Conservation (phyloP, 331 rosid genomes). For the Quercus tomentella region DNA sequence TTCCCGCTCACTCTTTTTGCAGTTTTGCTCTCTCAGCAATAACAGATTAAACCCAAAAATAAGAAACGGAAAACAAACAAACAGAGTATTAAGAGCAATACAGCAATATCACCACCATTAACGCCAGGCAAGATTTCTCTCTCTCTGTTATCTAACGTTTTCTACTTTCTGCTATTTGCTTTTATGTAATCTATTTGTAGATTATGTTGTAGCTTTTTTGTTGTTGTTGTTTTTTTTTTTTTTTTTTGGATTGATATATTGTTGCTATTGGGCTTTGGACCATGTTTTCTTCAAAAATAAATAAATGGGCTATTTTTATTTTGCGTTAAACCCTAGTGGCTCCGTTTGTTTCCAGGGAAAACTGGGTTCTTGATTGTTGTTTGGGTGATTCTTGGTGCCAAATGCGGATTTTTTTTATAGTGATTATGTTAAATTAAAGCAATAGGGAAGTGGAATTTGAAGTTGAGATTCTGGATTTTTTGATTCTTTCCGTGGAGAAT, state of each 20-base stretch:
- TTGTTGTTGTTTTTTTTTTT: background rate
- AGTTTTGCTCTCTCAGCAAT: background rate
- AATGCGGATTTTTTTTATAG: background rate
- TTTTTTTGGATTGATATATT: background rate
- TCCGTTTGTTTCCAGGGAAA: background rate
- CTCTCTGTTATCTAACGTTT: background rate
- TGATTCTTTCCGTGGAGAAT: background rate
- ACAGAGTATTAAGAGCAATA: background rate
- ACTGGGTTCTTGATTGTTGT: background rate
- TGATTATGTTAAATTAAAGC: background rate
- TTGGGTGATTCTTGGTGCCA: background rate
- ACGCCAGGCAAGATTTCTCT: conserved; percentile 37
- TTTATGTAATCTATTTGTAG: background rate
- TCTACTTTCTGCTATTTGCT: conserved; percentile 1
- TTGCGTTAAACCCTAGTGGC: conserved; percentile 25
- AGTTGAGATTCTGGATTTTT: background rate
- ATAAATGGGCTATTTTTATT: background rate
- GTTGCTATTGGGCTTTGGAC: background rate
- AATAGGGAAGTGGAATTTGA: background rate
- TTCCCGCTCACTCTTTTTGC: conserved; percentile 18
- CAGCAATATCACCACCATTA: conserved; percentile 20
- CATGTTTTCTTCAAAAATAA: too few species aligned
- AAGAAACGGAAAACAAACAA: background rate
- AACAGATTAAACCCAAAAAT: background rate
- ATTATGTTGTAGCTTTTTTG: background rate